phyloP scores from a whole-genome alignment of 2,329 filamentous ascomycete species.

The Fusarium multiceps region DNA sequence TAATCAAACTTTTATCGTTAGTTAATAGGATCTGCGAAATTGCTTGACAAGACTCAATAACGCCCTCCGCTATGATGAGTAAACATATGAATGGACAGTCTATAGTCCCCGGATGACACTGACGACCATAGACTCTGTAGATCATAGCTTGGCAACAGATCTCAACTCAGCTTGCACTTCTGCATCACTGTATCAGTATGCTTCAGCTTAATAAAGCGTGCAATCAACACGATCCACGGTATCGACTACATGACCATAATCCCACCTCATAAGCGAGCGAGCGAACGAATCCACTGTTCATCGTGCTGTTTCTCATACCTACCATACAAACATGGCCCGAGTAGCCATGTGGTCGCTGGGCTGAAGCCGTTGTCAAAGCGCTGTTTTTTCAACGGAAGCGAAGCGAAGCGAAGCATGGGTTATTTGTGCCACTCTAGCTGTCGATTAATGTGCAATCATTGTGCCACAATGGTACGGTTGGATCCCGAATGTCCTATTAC shows the following conservation, averaged over 20 bases:
- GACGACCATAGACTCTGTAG: background rate
- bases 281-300: background rate
- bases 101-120: background rate
- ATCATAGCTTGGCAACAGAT: background rate
- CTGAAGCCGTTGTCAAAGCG: background rate
- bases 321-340: constrained; percentile 17
- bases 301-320: background rate
- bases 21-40: background rate
- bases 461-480: background rate
- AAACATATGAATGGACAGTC: background rate
- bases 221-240: background rate
- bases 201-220: background rate
- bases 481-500: constrained; percentile 6
- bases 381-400: background rate
- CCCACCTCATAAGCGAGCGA: background rate
- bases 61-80: background rate
- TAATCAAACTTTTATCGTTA: no score
- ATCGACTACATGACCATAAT: background rate
- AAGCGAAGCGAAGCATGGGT: background rate
- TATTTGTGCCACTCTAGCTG: background rate
- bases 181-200: background rate
- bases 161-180: background rate
- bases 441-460: background rate
- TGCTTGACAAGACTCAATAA: background rate
- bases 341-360: constrained; percentile 30